Evolutionary conservation across 495 filamentous ascomycete genomes (phyloP), one percentile per base, ranked within the genome.

Genomic region (Umbilicaria muhlenbergii): DNA sequence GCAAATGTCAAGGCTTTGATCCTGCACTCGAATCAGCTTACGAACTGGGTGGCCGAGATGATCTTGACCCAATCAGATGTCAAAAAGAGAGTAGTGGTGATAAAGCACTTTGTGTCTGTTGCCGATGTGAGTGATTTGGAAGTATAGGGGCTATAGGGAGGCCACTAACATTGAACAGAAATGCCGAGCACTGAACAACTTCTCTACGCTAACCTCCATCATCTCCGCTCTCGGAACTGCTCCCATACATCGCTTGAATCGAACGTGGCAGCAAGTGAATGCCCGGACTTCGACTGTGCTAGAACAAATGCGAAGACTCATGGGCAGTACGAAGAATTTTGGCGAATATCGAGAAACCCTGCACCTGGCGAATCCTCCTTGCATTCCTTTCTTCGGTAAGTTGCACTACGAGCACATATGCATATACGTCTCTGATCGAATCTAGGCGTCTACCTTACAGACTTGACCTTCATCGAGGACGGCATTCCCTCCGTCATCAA

Each of bases 31-130:
- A 98, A 98, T 51, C 89, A 94, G 59, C 74, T 96, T 61, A 96
- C 91, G 15, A 98, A 96, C 60, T 96, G 92, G 92, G 91, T 98
- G 42, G 91, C 91, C n/a, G 88, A 98, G 59, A 96, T 96, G 91
- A 96, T 98, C 51, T 67, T 98, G 53, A 86, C 77, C 3, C 92
- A 98, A 58, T 69, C 74, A 31, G 91, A 96, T 58, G 84, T 94
- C 39, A 91, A 88, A 67, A 93, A 93, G 61, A 74, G 91, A 47
- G 91, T 96, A 21, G 80, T 92, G 15, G 92, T 98, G 34, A 95
- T 98, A 62, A 96, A 96, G 58, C 92, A 96, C 62, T 98, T 96
- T 63, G 86, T 98, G 32, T 77, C 80, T 37, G 84, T 98, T 31
- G 91, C 91, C 49, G 92, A 98, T 69, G 86, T 92, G 67, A 66